phyloP scores from a whole-genome alignment of 805 yeast genomes.

The Candida maris region DNA sequence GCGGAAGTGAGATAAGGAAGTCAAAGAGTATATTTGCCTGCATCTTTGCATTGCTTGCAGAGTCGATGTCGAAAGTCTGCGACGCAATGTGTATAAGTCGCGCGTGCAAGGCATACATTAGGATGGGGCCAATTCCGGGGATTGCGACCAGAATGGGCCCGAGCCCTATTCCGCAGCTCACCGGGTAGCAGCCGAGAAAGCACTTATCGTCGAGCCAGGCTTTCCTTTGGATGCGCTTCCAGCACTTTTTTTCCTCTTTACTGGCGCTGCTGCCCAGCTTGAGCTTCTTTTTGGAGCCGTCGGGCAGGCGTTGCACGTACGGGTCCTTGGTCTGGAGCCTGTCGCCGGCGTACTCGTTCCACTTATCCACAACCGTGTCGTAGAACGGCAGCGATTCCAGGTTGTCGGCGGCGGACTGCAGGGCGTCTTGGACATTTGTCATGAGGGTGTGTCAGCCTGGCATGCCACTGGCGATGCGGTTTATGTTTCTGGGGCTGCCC shows the following conservation, averaged over 20 bases:
- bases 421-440: conserved; percentile 9
- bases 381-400: conserved; percentile 57
- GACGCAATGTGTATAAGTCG: conserved; percentile 62
- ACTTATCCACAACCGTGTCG: conserved; percentile 49
- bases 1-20: conserved; percentile 70
- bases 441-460: conserved; percentile 2
- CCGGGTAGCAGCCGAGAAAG: conserved; percentile 72
- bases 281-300: conserved; percentile 54
- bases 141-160: conserved; percentile 64
- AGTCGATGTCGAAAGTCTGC: conserved; percentile 54
- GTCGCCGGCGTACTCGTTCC: conserved; percentile 68
- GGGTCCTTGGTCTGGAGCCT: conserved; percentile 65
- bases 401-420: conserved; percentile 23
- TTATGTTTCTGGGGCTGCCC: no score
- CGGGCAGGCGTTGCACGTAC: conserved; percentile 44
- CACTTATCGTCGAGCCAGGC: conserved; percentile 91
- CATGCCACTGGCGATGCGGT: no score
- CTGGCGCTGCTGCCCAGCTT: conserved; percentile 57
- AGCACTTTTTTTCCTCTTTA: conserved; percentile 57
- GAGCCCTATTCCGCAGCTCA: conserved; percentile 73
- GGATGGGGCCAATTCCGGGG: conserved; percentile 81
- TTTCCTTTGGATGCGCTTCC: conserved; percentile 67
- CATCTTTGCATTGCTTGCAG: conserved; percentile 59
- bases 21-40: conserved; percentile 75
- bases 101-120: conserved; percentile 77